Conservation (phyloP, 306 rosid species). For the Castanospermum australe region DNA sequence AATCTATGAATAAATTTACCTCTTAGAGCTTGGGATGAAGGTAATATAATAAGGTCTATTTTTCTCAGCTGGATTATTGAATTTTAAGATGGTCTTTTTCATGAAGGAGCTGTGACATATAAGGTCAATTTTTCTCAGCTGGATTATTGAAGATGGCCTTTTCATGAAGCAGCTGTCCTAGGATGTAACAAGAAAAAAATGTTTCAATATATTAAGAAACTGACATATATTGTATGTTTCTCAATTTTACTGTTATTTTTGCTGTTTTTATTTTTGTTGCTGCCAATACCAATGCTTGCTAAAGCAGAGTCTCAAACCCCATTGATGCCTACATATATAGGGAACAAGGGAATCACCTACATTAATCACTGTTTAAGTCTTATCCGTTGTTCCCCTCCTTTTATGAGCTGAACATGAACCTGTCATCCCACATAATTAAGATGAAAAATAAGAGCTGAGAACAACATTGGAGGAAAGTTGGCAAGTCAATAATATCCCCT, state of each 20-base stretch:
- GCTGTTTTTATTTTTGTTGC: not conserved
- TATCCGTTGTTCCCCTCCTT: not conserved
- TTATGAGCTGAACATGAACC: not conserved
- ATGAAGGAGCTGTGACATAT: not conserved
- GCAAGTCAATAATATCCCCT: too few species aligned
- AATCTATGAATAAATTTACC: not conserved
- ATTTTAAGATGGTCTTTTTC: not conserved
- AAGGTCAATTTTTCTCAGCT: not conserved
- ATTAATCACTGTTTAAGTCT: conserved; percentile 2
- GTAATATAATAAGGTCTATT: not conserved
- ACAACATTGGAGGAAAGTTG: too few species aligned
- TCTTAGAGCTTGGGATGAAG: not conserved
- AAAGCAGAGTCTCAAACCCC: not conserved
- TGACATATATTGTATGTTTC: not conserved
- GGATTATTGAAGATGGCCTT: conserved; percentile 4
- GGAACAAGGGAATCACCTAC: not conserved
- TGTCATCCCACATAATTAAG: too few species aligned
- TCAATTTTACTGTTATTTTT: conserved; percentile 6
- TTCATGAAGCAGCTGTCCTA: conserved; percentile 1
- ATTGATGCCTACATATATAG: not conserved
- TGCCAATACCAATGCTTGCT: not conserved
- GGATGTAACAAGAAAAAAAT: not conserved
- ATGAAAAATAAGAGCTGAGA: too few species aligned
- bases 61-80: not conserved
- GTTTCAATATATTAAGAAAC: not conserved